phyloP scores from a whole-genome alignment of 495 filamentous ascomycete species.

The Xylaria longipes region DNA sequence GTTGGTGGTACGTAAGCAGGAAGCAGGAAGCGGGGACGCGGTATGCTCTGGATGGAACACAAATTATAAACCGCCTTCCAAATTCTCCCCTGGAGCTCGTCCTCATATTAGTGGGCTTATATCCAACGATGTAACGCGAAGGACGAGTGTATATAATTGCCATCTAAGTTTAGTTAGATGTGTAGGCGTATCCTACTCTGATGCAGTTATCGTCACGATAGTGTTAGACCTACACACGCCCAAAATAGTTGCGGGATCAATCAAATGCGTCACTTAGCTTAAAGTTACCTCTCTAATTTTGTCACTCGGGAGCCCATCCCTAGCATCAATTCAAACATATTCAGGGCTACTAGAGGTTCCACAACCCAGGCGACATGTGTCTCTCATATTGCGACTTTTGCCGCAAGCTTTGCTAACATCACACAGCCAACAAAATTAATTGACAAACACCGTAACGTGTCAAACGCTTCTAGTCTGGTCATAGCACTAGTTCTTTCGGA shows the following conservation, averaged over 20 bases:
- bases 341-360: background rate
- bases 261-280: background rate
- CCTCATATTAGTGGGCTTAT: background rate
- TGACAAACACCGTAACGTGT: background rate
- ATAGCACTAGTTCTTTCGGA: background rate
- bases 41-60: background rate
- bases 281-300: background rate
- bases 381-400: background rate
- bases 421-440: background rate
- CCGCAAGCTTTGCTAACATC: background rate
- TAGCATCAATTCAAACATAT: background rate
- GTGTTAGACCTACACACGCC: background rate
- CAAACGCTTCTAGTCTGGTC: background rate
- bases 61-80: background rate
- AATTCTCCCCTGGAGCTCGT: background rate
- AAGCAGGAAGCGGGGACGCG: background rate
- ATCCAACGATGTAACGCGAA: background rate
- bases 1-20: background rate
- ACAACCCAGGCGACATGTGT: background rate
- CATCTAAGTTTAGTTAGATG: background rate
- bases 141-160: background rate
- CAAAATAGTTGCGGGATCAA: background rate
- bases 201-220: background rate
- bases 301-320: background rate
- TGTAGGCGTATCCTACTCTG: background rate